A percentile compares a stretch with the other conserved stretches of the same genome.
Conservation (phyloP, 768 basidiomycete species). For the Leucocoprinus leucothites region DNA sequence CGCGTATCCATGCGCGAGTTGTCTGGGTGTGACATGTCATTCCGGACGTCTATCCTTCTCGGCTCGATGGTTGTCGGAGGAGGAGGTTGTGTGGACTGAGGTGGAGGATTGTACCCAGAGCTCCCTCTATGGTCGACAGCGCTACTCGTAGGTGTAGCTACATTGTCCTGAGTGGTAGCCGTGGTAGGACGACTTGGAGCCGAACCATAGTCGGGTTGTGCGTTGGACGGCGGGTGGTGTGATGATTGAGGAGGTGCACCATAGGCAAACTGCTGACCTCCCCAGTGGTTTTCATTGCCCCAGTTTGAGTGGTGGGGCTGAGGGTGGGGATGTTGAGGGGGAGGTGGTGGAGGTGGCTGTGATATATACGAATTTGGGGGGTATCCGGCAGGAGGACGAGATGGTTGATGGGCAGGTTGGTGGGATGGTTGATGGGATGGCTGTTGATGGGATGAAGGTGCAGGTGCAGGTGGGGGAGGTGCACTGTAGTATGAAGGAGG, state of each 20-base stretch:
- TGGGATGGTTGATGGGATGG: slow-evolving; percentile 15
- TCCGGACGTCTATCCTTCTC: slow-evolving; percentile 7
- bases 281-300: slow-evolving; percentile 10
- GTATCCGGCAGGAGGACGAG: slow-evolving; percentile 10
- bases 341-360: slow-evolving; percentile 5
- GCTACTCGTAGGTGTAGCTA: neutral
- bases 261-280: slow-evolving; percentile 6
- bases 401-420: slow-evolving; percentile 17
- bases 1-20: neutral
- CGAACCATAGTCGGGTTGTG: neutral
- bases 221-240: slow-evolving; percentile 3
- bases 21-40: slow-evolving; percentile 3
- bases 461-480: slow-evolving; percentile 15
- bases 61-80: slow-evolving; percentile 5
- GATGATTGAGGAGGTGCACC: slow-evolving; percentile 7
- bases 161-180: slow-evolving; percentile 7
- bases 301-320: slow-evolving; percentile 7
- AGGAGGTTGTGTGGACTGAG: slow-evolving; percentile 2
- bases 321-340: neutral
- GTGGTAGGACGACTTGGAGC: slow-evolving; percentile 8
- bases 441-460: slow-evolving; percentile 9
- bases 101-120: slow-evolving; percentile 7
- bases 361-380: slow-evolving; percentile 6
- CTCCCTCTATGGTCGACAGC: slow-evolving; percentile 6
- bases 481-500: slow-evolving; percentile 12